phyloP scores from a whole-genome alignment of 805 yeast species.

The Lipomyces spencermartinsiae region DNA sequence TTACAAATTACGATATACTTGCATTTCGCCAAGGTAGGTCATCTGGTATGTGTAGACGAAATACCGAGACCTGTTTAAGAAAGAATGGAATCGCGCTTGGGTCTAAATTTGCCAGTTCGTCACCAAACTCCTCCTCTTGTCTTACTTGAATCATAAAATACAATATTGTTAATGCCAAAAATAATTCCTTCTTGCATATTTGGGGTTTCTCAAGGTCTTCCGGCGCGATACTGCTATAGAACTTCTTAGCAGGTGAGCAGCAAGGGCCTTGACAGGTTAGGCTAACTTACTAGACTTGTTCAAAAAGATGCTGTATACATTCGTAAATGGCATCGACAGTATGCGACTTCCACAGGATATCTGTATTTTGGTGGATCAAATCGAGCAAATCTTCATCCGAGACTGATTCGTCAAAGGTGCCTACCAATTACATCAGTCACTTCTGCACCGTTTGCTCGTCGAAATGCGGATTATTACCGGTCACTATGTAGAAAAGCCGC shows the following conservation, averaged over 20 bases:
- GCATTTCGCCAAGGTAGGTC: conserved; percentile 31
- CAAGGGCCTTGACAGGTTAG: background rate
- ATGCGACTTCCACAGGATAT: conserved; percentile 8
- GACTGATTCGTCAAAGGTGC: conserved; percentile 19
- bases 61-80: conserved; percentile 20
- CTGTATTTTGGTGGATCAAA: conserved; percentile 11
- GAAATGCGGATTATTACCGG: conserved; percentile 10
- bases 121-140: conserved; percentile 10
- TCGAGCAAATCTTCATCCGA: conserved; percentile 22
- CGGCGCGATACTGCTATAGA: background rate
- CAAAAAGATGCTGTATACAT: conserved; percentile 15
- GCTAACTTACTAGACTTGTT: conserved; percentile 18
- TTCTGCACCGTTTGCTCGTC: background rate
- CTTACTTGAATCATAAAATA: conserved; percentile 23
- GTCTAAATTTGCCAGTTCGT: conserved; percentile 5
- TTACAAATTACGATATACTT: background rate
- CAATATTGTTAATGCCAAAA: conserved; percentile 24
- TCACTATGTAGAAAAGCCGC: conserved; percentile 25
- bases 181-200: conserved; percentile 6
- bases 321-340: conserved; percentile 20
- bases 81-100: conserved; percentile 31
- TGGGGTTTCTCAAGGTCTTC: background rate
- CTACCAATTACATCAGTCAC: conserved; percentile 6
- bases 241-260: conserved; percentile 4
- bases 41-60: conserved; percentile 20